Percentiles rank a stretch among this genome's conserved stretches.
phyloP scores from a whole-genome alignment of 257 asterid genomes.

The Petunia axillaris region DNA sequence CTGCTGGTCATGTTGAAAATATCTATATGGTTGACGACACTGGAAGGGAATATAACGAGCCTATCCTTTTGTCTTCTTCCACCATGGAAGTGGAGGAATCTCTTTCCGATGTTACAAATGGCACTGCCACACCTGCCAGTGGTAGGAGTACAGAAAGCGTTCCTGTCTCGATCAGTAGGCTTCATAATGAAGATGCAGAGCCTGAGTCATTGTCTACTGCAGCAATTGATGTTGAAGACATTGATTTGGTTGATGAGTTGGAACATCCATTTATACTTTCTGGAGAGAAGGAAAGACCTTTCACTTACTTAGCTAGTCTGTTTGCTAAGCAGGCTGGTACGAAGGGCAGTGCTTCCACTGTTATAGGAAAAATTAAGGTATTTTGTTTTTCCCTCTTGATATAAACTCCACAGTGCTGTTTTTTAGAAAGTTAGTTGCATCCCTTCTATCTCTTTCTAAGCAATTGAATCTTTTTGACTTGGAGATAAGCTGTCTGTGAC shows the following conservation, averaged over 20 bases:
- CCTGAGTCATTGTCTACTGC: slow-evolving; percentile 30
- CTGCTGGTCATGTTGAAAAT: slow-evolving; percentile 24
- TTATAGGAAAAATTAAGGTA: slow-evolving; percentile 89
- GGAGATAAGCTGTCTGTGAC: neutral
- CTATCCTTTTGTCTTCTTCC: slow-evolving; percentile 25
- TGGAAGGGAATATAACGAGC: slow-evolving; percentile 35
- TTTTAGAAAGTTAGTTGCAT: neutral
- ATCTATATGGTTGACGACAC: slow-evolving; percentile 23
- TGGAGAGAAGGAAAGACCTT: slow-evolving; percentile 68
- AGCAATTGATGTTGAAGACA: slow-evolving; percentile 55
- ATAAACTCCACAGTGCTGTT: neutral
- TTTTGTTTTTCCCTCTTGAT: neutral
- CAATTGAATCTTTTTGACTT: neutral
- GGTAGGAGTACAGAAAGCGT: slow-evolving; percentile 25
- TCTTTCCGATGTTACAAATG: slow-evolving; percentile 25
- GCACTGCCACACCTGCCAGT: slow-evolving; percentile 25
- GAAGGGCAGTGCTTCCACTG: slow-evolving; percentile 42
- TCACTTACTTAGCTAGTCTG: slow-evolving; percentile 85
- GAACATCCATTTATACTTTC: slow-evolving; percentile 51
- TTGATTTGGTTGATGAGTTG: slow-evolving; percentile 48
- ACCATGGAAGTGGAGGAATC: slow-evolving; percentile 24
- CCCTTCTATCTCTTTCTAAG: neutral
- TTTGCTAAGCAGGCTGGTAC: slow-evolving; percentile 60
- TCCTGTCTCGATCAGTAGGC: neutral
- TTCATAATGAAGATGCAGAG: slow-evolving; percentile 23